phyloP scores from a whole-genome alignment of 768 basidiomycete genomes.

The Trichaptum fuscoviolaceum region DNA sequence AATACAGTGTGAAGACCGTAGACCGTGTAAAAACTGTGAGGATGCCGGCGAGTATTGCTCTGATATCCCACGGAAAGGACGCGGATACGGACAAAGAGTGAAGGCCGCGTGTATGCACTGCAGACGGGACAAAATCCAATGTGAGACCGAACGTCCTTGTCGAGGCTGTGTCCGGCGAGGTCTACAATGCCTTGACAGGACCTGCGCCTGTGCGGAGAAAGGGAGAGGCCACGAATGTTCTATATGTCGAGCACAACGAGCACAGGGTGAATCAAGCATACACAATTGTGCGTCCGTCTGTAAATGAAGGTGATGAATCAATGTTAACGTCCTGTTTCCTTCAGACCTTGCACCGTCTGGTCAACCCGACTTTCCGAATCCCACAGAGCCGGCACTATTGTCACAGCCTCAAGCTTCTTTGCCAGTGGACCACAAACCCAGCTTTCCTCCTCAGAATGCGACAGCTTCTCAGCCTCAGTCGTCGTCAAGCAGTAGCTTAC shows the following conservation, averaged over 20 bases:
- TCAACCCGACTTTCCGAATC: too few relatives aligned
- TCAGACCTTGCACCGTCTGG: not conserved
- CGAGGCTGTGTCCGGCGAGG: constrained; percentile 44
- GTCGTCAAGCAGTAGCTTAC: not conserved
- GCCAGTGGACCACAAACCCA: not conserved
- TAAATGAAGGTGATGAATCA: not conserved
- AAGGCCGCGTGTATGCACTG: constrained; percentile 35
- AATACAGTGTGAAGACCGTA: constrained; percentile 44
- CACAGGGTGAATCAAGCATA: not conserved
- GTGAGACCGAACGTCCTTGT: constrained; percentile 47
- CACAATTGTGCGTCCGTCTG: not conserved
- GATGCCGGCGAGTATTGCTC: constrained; percentile 44
- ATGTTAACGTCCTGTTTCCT: not conserved
- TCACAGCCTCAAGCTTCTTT: not conserved
- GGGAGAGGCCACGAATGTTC: constrained; percentile 39
- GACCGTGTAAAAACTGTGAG: constrained; percentile 51
- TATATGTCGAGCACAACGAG: not conserved
- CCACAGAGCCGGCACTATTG: not conserved
- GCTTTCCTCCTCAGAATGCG: not conserved
- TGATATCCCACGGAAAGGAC: constrained; percentile 41
- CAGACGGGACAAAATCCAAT: constrained; percentile 59
- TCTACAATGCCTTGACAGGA: constrained; percentile 46
- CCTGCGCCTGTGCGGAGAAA: constrained; percentile 41
- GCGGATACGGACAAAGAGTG: constrained; percentile 55
- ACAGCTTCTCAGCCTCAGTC: not conserved